Base-by-base conservation (phyloP, 208 protist genomes). In the Porcisia deanei region DNA sequence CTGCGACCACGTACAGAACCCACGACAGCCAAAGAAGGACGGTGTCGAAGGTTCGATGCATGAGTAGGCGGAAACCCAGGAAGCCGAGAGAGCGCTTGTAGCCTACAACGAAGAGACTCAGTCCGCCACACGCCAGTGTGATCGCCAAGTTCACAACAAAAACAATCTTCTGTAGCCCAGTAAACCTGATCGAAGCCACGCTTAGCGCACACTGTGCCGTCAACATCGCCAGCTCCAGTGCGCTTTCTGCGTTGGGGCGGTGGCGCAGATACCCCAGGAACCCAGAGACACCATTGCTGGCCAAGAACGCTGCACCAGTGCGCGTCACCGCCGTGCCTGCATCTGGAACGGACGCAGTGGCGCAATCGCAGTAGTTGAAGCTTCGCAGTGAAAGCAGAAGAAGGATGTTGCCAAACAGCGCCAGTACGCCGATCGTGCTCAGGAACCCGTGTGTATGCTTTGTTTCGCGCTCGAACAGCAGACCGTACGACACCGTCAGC, bases 221-320 rank as follows among this genome's bases (percentile, higher is more conserved):
- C 30, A 90, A 16, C 72, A 94, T 76, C 14, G 82, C 79, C 49
- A 83, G 54, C 76, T 91, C 84, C 63, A 94, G 65, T 18, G 74
- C 85, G 5, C 85, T 88, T 79, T 94, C 86, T 39, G 85, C 73
- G 73, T 96, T 96, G 39, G 91, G 88, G 49, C 87, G 86, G 25
- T 73, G 73, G 37, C 77, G 41, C 63, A 93, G 86, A 22, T 78
- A 68, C 57, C 57, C 60, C n/a, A 93, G 64, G 9, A 85, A n/a
- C n/a, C 47, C n/a, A 3, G 70, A 73, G 12, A 74, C 22, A 16
- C 67, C 72, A 39, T 69, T 55, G 37, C 73, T 68, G 2, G 77
- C 71, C 14, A 79, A 54, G 12, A 77, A 72, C 12, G 77, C 52
- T 6, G 73, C 66, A 2, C 73, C 69, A 25, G 67, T 80, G 71